Evolutionary conservation across 2,329 filamentous ascomycete genomes (phyloP), one percentile per base, ranked within the genome.

Genomic region (Metarhizium sp.): DNA sequence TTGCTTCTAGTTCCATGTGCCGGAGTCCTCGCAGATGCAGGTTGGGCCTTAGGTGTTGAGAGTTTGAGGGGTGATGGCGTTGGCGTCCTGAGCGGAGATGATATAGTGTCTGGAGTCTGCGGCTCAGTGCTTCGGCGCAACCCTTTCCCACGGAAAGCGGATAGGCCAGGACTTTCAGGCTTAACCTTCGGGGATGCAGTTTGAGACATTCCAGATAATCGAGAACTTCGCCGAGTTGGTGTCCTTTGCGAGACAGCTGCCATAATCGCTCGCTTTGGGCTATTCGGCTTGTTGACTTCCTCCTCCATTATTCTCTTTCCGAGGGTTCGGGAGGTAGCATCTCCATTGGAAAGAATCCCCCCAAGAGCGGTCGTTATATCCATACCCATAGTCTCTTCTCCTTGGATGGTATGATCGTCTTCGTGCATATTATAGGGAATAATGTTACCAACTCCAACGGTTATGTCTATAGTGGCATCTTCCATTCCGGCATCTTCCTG

Each of bases 321-420:
- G 40, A 69, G 64, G 59, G 71, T 59, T 40, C 64, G 63, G 8
- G 63, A 62, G n/a, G 56, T 60, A 10, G 59, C 59, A 68, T 73
- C 56, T n/a, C 54, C 60, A 38, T 61, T 66, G 29, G 58, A 67
- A 65, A 87, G 71, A 52, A 90, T 88, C 8, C 77, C 75, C 10
- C 86, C 85, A 50, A 87, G 73, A 6, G 79, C 81, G 49, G 75
- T 75, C 2, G 85, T 88, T 66, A 88, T 81, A 49, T 88, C 85
- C 85, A 88, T 88, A 1, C 77, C 82, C 66, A 79, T 75, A 1
- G 80, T 84, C 52, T 70, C 62, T 10, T 64, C 59, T 18, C 56
- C 54, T 16, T 54, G 38, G 7, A 36, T 40, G 4, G 16, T 46
- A 18, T 77, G 66, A 78, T 75, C 20, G 60, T 66, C 16, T 53